Evolutionary conservation across 2,329 filamentous ascomycete genomes (phyloP).

Genomic region (Fusarium siculi): DNA sequence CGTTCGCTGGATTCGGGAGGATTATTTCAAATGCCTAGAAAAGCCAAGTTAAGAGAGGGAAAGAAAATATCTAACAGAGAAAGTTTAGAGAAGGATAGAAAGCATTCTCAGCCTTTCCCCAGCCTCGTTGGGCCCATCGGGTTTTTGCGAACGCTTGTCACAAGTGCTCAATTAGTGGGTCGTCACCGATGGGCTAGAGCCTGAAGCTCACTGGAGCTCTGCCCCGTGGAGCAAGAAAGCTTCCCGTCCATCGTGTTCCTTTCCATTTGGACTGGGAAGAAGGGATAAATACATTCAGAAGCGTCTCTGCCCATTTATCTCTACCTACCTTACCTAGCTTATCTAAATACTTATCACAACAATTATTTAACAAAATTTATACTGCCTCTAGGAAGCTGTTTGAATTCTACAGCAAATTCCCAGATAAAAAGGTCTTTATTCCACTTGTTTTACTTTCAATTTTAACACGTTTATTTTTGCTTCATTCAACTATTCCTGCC

Average conservation of each 20-base stretch:
- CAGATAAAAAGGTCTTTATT: neutral
- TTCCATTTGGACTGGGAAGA: neutral
- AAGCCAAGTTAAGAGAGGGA: neutral
- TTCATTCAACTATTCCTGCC: neutral
- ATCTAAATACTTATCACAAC: neutral
- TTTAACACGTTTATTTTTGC: neutral
- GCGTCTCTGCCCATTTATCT: neutral
- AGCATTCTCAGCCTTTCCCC: slow-evolving; percentile 40
- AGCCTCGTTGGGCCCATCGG: slow-evolving; percentile 37
- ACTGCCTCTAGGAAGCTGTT: neutral
- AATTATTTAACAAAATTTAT: neutral
- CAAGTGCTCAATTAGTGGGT: slow-evolving; percentile 9
- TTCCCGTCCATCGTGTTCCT: neutral
- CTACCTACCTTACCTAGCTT: neutral
- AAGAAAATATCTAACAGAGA: neutral
- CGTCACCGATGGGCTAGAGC: slow-evolving; percentile 3
- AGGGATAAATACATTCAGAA: neutral
- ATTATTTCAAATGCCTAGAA: neutral
- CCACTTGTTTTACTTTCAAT: neutral
- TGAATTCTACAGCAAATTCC: neutral
- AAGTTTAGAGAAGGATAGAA: slow-evolving; percentile 4
- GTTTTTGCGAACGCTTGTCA: slow-evolving; percentile 15
- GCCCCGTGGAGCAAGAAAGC: neutral
- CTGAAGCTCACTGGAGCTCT: slow-evolving; percentile 9
- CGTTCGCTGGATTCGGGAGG: neutral